Evolutionary conservation across 441 rosid genomes (phyloP).

Genomic region (Biscutella laevigata): DNA sequence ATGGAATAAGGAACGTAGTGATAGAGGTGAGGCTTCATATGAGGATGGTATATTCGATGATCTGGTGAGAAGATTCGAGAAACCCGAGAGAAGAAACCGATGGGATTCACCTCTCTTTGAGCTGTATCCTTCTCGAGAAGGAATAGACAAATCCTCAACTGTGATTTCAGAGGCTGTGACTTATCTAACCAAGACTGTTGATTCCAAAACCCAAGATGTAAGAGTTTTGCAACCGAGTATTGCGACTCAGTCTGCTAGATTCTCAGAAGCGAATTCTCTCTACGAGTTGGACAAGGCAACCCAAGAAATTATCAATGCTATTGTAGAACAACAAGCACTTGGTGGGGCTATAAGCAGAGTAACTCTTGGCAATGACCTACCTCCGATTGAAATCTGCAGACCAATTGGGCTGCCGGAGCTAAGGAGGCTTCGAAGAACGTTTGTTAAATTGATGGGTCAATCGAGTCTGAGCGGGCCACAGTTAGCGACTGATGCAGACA

Average conservation of each 20-base stretch:
- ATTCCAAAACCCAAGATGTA: conserved; percentile 61
- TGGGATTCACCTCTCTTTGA: conserved; percentile 97
- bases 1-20: conserved; percentile 70
- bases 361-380: conserved; percentile 51
- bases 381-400: conserved; percentile 48
- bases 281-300: conserved; percentile 86
- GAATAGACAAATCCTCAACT: conserved; percentile 47
- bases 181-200: conserved; percentile 65
- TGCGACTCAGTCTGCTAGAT: conserved; percentile 61
- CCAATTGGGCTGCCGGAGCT: conserved; percentile 79
- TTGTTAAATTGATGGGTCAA: conserved; percentile 79
- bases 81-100: conserved; percentile 73
- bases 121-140: conserved; percentile 50
- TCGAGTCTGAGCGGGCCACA: conserved; percentile 81
- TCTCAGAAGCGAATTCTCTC: conserved; percentile 73
- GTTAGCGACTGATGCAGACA: conserved; percentile 75
- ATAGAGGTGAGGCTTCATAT: conserved; percentile 50
- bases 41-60: conserved; percentile 64
- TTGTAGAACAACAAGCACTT: conserved; percentile 64
- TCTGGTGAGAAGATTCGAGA: conserved; percentile 77
- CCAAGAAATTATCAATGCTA: conserved; percentile 60
- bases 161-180: conserved; percentile 65
- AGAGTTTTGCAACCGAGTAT: conserved; percentile 82
- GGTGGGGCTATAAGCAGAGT: conserved; percentile 67
- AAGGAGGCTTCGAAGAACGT: conserved; percentile 68